Evolutionary conservation across 2,329 filamentous ascomycete species (phyloP).

Genomic region (Endoconidiophora laricicola): DNA sequence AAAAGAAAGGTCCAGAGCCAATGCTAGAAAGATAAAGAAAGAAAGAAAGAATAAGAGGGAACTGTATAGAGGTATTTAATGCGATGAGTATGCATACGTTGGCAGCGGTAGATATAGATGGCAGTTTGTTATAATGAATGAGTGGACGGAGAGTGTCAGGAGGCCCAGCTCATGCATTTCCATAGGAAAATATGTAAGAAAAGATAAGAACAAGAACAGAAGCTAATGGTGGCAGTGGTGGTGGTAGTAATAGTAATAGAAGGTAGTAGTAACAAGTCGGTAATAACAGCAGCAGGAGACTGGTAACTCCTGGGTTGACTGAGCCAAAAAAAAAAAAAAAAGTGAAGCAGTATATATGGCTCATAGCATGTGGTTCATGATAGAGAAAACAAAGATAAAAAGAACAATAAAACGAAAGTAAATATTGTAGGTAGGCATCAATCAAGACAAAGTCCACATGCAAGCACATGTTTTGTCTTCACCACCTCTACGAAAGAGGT

Average conservation of each 20-base stretch:
- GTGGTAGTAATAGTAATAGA: not conserved
- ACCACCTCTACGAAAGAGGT: not conserved
- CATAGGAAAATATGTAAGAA: not conserved
- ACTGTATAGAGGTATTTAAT: no score
- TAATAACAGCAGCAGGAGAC: slow-evolving; percentile 6
- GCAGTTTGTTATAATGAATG: not conserved
- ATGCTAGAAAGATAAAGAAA: not conserved
- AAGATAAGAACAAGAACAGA: not conserved
- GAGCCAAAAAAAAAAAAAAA: not conserved
- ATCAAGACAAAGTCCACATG: slow-evolving; percentile 9
- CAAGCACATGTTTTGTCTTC: slow-evolving; percentile 7
- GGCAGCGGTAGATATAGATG: not conserved
- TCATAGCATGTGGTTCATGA: not conserved
- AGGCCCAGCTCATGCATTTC: slow-evolving; percentile 1
- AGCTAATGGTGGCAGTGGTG: not conserved
- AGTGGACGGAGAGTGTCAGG: not conserved
- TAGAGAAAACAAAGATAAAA: slow-evolving; percentile 2
- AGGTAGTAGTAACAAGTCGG: not conserved
- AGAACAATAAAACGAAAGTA: slow-evolving; percentile 2
- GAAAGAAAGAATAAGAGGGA: not conserved
- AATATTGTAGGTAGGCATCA: not conserved
- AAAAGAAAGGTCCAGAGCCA: not conserved
- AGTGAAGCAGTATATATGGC: not conserved
- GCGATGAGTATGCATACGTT: not conserved
- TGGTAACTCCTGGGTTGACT: slow-evolving; percentile 8